A percentile compares a stretch with the other conserved stretches of the same genome.
Conservation (phyloP, 1,284 basidiomycete genomes). For the Cystobasidium slooffiae region DNA sequence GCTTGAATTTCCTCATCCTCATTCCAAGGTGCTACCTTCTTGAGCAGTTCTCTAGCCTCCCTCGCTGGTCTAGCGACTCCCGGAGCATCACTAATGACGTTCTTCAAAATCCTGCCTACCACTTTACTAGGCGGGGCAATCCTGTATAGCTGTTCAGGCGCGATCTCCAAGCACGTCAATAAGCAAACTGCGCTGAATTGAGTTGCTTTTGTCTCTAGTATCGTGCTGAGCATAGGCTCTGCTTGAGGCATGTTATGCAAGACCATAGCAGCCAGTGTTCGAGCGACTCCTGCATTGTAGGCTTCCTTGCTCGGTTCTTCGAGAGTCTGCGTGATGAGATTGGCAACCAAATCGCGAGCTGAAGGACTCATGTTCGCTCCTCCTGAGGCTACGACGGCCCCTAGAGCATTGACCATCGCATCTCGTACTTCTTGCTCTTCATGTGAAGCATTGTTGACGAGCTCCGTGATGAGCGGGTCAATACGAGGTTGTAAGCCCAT, state of each 20-base stretch:
- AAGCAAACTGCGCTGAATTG: constrained; percentile 70
- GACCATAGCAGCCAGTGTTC: constrained; percentile 70
- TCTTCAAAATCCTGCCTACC: constrained; percentile 73
- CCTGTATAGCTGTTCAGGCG: constrained; percentile 69
- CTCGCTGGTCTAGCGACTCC: constrained; percentile 80
- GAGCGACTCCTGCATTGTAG: constrained; percentile 65
- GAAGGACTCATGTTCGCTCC: constrained; percentile 76
- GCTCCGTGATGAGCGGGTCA: constrained; percentile 79
- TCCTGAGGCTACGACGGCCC: constrained; percentile 74
- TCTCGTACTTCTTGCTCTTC: constrained; percentile 73
- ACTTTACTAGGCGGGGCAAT: constrained; percentile 68
- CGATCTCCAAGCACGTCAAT: constrained; percentile 65
- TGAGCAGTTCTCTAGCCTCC: constrained; percentile 79
- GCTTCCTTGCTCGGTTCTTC: constrained; percentile 68
- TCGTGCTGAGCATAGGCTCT: constrained; percentile 70
- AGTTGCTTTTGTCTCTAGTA: constrained; percentile 69
- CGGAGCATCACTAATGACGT: constrained; percentile 71
- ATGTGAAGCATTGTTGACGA: constrained; percentile 63
- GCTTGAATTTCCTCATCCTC: constrained; percentile 50
- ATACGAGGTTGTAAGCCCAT: constrained; percentile 67
- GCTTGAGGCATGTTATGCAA: constrained; percentile 67
- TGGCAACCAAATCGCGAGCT: constrained; percentile 71
- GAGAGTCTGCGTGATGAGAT: constrained; percentile 80
- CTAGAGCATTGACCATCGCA: constrained; percentile 75
- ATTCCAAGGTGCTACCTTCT: constrained; percentile 55